Percentiles rank a stretch among this genome's conserved stretches.
phyloP scores from a whole-genome alignment of 305 asterid genomes.

The Solanum hybrid region DNA sequence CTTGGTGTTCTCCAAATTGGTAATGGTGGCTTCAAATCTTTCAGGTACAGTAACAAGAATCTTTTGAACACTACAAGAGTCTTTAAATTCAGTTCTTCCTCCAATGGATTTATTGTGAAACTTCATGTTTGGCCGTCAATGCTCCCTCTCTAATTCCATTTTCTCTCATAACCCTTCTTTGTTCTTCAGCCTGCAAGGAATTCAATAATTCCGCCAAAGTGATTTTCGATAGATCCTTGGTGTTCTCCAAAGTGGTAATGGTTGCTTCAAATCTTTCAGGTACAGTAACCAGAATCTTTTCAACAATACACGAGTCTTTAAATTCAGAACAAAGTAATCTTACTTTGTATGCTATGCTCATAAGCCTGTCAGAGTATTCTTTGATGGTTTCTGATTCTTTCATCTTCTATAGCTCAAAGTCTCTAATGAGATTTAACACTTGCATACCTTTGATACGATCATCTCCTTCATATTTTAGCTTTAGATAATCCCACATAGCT shows the following conservation, averaged over 20 bases:
- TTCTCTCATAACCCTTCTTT: not conserved
- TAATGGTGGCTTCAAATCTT: not conserved
- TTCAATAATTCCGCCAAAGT: not conserved
- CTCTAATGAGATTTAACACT: not conserved
- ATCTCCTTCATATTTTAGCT: not conserved
- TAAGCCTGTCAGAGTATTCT: not conserved
- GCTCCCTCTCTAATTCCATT: not conserved
- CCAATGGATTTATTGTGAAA: not conserved
- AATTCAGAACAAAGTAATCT: not conserved
- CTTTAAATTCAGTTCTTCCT: no score
- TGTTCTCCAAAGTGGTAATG: not conserved
- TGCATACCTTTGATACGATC: not conserved
- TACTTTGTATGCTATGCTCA: not conserved
- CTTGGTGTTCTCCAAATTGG: not conserved
- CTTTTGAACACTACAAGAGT: no score
- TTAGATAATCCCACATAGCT: not conserved
- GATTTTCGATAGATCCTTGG: not conserved
- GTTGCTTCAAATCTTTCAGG: not conserved
- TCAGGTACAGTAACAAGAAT: not conserved
- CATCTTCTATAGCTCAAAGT: not conserved
- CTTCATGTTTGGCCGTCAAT: not conserved
- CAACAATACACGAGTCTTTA: not conserved
- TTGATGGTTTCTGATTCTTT: not conserved
- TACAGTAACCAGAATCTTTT: no score
- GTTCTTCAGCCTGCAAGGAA: not conserved